Conservation (phyloP, 768 basidiomycete species). For the Neoboletus brunneissimus region DNA sequence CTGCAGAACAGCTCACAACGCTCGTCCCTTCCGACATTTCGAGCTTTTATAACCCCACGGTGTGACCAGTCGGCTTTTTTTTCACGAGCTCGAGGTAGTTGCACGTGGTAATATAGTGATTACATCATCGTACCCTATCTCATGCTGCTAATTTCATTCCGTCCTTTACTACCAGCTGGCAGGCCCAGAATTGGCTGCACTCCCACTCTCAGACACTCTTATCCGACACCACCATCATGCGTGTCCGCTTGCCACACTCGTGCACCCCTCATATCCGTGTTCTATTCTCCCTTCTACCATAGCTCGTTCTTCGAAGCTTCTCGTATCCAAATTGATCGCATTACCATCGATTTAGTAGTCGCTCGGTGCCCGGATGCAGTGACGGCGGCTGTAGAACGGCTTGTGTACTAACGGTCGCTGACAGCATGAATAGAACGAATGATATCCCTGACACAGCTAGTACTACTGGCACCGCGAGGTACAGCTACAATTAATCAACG, state of each 20-base stretch:
- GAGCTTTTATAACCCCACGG: background rate
- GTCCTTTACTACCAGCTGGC: slow-evolving; percentile 8
- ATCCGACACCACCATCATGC: slow-evolving; percentile 1
- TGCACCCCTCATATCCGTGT: slow-evolving; percentile 21
- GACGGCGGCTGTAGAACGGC: slow-evolving; percentile 17
- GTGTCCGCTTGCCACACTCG: background rate
- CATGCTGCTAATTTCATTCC: slow-evolving; percentile 19
- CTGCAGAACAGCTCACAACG: background rate
- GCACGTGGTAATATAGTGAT: slow-evolving; percentile 25
- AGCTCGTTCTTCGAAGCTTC: slow-evolving; percentile 6
- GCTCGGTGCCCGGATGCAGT: slow-evolving; percentile 1
- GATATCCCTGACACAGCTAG: background rate
- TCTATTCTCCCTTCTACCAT: background rate
- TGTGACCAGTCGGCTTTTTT: background rate
- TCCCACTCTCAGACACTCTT: background rate
- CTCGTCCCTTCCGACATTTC: background rate
- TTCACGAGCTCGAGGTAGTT: slow-evolving; percentile 9
- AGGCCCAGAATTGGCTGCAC: slow-evolving; percentile 4
- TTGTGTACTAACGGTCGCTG: background rate
- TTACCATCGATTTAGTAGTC: background rate
- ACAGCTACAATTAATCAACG: background rate
- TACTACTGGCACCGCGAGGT: background rate
- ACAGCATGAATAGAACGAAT: slow-evolving; percentile 2
- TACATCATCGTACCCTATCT: slow-evolving; percentile 28
- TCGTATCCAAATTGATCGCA: background rate